Percentiles rank a stretch among this genome's conserved stretches.
Conservation (phyloP, 78 protist genomes). For the Paulinella micropora region DNA sequence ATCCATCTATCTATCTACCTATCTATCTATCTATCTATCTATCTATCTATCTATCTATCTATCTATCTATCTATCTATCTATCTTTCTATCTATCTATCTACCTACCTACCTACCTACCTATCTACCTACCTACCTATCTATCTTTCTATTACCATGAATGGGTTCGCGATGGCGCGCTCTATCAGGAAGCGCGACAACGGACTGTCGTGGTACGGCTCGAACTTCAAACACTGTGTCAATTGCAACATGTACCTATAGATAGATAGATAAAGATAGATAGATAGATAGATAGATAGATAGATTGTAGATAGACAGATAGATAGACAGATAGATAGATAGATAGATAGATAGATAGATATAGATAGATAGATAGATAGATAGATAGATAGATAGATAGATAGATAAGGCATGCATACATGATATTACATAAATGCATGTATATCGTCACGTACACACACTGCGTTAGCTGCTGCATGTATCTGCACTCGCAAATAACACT, state of each 20-base stretch:
- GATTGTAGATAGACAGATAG: neutral
- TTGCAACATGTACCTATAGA: neutral
- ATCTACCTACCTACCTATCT: too few relatives aligned
- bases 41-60: too few relatives aligned
- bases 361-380: neutral
- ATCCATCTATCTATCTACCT: too few relatives aligned
- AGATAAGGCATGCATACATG: neutral
- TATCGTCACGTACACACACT: too few relatives aligned
- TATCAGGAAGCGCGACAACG: constrained; percentile 16
- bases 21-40: too few relatives aligned
- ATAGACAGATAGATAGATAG: neutral
- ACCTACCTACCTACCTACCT: too few relatives aligned
- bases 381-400: neutral
- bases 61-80: too few relatives aligned
- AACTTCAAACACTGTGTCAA: constrained; percentile 2
- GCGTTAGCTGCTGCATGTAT: too few relatives aligned
- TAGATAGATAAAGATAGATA: neutral
- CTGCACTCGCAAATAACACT: too few relatives aligned
- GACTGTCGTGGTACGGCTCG: constrained; percentile 20
- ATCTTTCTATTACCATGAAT: too few relatives aligned
- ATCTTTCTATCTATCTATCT: too few relatives aligned
- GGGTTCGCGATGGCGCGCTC: too few relatives aligned
- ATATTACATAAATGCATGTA: neutral
- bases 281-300: neutral
- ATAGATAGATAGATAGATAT: neutral